These are phyloP conservation scores for Durotheca rogersii DNA, from an alignment of 495 filamentous ascomycete species.

Conservation along the genomic window DNA sequence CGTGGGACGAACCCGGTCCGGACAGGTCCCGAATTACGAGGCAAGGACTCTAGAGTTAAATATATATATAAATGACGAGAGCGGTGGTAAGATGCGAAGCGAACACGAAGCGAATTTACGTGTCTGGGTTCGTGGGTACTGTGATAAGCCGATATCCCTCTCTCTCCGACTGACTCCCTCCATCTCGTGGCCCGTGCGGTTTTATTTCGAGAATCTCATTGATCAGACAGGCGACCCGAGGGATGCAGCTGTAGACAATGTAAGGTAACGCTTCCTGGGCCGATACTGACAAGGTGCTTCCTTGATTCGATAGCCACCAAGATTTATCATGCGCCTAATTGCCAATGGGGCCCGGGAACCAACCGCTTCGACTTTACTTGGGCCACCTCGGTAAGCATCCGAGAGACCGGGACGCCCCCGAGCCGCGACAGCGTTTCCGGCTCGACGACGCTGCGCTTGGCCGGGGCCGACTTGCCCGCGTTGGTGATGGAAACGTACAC, in stretches of 20 bases:
- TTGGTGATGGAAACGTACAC: slow-evolving; percentile 45
- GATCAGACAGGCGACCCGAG: neutral
- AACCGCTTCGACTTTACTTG: slow-evolving; percentile 24
- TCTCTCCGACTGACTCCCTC: no score
- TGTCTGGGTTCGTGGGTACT: slow-evolving; percentile 13
- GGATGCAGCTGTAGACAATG: neutral
- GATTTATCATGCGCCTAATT: slow-evolving; percentile 5
- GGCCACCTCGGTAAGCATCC: slow-evolving; percentile 23
- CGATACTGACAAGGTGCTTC: no score
- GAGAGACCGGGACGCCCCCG: slow-evolving; percentile 15
- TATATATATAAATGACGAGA: slow-evolving; percentile 24
- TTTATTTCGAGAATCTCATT: neutral
- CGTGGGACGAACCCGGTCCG: no score
- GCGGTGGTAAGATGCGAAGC: slow-evolving; percentile 22
- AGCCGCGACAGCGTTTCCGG: slow-evolving; percentile 24
- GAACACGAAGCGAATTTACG: slow-evolving; percentile 32
- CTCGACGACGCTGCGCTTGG: slow-evolving; percentile 31
- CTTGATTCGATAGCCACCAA: neutral
- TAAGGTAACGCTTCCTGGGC: no score
- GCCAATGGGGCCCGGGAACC: slow-evolving; percentile 6
- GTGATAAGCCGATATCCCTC: neutral
- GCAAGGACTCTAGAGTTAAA: slow-evolving; percentile 27
- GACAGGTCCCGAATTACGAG: slow-evolving; percentile 15
- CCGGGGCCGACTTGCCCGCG: neutral
- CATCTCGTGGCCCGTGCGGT: neutral